Conservation (phyloP, 129 eudicot species). For the Centaurea solstitialis region DNA sequence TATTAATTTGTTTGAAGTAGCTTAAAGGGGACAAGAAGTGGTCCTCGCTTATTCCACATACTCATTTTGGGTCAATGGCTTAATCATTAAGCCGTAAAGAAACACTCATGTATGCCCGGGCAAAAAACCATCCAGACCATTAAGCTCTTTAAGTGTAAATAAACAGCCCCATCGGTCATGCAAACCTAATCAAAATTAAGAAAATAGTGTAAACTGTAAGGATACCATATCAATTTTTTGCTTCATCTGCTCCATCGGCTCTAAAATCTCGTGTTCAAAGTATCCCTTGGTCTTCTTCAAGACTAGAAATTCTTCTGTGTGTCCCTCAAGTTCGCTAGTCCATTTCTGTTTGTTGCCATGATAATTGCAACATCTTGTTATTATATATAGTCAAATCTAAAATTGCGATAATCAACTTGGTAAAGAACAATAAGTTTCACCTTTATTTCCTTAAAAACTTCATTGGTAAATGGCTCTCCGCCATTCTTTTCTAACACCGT, state of each 20-base stretch:
- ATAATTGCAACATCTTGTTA: background rate
- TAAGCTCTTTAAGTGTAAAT: no score
- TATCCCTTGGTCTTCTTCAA: slow-evolving; percentile 25
- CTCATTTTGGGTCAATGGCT: no score
- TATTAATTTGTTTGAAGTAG: no score
- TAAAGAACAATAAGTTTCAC: background rate
- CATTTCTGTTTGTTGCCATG: slow-evolving; percentile 53
- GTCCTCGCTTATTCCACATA: no score
- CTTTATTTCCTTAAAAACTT: slow-evolving; percentile 33
- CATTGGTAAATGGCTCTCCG: slow-evolving; percentile 59
- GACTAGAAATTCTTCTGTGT: slow-evolving; percentile 32
- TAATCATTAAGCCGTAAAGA: background rate
- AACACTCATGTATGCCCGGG: no score
- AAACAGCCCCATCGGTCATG: background rate
- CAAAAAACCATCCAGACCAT: no score
- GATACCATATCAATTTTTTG: slow-evolving; percentile 80
- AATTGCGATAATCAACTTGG: no score
- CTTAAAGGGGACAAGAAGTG: no score
- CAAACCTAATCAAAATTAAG: no score
- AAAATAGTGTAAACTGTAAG: background rate
- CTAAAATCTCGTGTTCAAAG: slow-evolving; percentile 46
- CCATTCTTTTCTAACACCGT: slow-evolving; percentile 39
- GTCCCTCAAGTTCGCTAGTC: slow-evolving; percentile 51
- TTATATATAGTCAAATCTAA: background rate
- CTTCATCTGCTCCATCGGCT: slow-evolving; percentile 33